Evolutionary conservation across 371 early-diverging fungal species (phyloP).

Genomic region (Syncephalastrum monosporum): DNA sequence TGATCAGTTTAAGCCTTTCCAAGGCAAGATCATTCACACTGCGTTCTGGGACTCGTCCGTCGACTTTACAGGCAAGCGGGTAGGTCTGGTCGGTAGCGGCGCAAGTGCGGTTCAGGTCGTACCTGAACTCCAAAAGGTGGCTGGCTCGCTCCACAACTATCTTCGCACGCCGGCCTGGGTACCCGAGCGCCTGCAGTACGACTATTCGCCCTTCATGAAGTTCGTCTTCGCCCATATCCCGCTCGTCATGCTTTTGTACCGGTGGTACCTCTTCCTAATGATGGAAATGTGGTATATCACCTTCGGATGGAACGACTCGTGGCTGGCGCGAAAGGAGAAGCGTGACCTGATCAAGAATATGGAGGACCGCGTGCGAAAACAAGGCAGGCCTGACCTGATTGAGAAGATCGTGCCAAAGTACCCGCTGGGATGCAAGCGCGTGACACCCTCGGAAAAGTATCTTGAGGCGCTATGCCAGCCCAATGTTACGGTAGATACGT

Average conservation of each 20-base stretch:
- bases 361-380: slow-evolving; percentile 5
- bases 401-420: slow-evolving; percentile 17
- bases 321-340: background rate
- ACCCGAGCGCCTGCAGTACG: slow-evolving; percentile 4
- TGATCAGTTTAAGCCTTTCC: slow-evolving; percentile 42
- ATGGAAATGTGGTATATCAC: slow-evolving; percentile 13
- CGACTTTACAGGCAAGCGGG: slow-evolving; percentile 45
- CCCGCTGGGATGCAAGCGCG: slow-evolving; percentile 28
- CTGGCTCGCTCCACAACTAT: slow-evolving; percentile 13
- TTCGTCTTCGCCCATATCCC: slow-evolving; percentile 17
- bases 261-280: slow-evolving; percentile 9
- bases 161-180: slow-evolving; percentile 24
- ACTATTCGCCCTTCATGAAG: slow-evolving; percentile 11
- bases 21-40: slow-evolving; percentile 49
- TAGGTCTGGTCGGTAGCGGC: slow-evolving; percentile 54
- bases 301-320: slow-evolving; percentile 9
- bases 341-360: slow-evolving; percentile 1
- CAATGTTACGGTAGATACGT: slow-evolving; percentile 20
- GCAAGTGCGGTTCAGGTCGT: slow-evolving; percentile 32
- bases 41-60: slow-evolving; percentile 46
- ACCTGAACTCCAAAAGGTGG: slow-evolving; percentile 15
- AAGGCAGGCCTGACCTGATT: slow-evolving; percentile 18
- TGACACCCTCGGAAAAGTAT: slow-evolving; percentile 22
- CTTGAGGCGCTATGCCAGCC: slow-evolving; percentile 18
- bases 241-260: slow-evolving; percentile 11